These are phyloP conservation scores for Pharus latifolius DNA, from an alignment of 176 grass and related monocot genomes.

Conservation along the genomic window DNA sequence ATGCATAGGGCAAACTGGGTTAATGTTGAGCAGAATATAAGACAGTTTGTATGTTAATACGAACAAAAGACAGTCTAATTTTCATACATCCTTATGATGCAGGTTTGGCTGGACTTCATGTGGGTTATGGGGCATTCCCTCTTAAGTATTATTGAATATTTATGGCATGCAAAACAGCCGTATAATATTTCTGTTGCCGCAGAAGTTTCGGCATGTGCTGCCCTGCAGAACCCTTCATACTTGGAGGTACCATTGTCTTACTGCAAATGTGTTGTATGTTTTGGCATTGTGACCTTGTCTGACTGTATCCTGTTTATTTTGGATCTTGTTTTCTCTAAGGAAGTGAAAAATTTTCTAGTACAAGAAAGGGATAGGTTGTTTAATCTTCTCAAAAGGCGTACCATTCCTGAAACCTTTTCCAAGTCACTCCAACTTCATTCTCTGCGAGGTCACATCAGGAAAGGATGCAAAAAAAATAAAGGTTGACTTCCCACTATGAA, in stretches of 20 bases:
- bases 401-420: conserved; percentile 84
- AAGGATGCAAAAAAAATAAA: conserved; percentile 99
- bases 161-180: conserved; percentile 87
- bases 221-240: conserved; percentile 74
- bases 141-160: conserved; percentile 85
- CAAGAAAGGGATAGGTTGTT: conserved; percentile 77
- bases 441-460: conserved; percentile 84
- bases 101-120: conserved; percentile 98
- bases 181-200: conserved; percentile 97
- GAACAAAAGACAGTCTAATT: too few species aligned
- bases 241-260: conserved; percentile 69
- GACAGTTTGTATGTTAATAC: too few species aligned
- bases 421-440: conserved; percentile 89
- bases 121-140: conserved; percentile 97
- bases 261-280: background rate
- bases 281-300: background rate
- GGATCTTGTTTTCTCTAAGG: conserved; percentile 30
- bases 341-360: conserved; percentile 69
- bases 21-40: too few species aligned
- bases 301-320: conserved; percentile 12
- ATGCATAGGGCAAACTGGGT: too few species aligned
- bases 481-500: too few species aligned
- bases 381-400: conserved; percentile 66
- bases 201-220: conserved; percentile 87
- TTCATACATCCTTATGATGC: conserved; percentile 7